Evolutionary conservation across 192 early-diverging fungal genomes (phyloP).

Genomic region (Helicostylum pulchrum): DNA sequence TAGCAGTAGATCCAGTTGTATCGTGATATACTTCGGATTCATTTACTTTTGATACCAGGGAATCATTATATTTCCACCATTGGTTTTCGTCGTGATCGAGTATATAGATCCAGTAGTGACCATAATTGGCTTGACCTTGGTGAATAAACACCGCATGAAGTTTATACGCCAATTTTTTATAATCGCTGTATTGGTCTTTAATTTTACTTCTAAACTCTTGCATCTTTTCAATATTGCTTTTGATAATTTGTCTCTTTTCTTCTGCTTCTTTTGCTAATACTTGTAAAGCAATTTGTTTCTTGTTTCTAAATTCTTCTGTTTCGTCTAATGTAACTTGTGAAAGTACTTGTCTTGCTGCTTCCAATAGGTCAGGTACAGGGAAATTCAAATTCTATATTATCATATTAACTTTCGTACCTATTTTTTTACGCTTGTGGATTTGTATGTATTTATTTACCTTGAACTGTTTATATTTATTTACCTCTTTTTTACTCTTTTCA

Average conservation of each 20-base stretch:
- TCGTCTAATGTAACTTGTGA: not conserved
- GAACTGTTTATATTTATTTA: constrained; percentile 26
- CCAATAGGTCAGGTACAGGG: constrained; percentile 34
- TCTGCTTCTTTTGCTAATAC: constrained; percentile 20
- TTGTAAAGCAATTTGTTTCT: constrained; percentile 4
- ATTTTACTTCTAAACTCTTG: constrained; percentile 27
- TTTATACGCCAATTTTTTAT: constrained; percentile 48
- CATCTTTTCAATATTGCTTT: constrained; percentile 10
- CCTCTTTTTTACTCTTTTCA: constrained; percentile 25
- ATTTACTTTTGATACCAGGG: constrained; percentile 54
- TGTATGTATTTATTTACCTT: constrained; percentile 6
- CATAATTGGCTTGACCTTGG: constrained; percentile 63
- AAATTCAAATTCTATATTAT: constrained; percentile 4
- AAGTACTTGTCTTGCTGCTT: constrained; percentile 27
- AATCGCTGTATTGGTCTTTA: constrained; percentile 33
- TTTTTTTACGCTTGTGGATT: not conserved
- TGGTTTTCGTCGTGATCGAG: constrained; percentile 50
- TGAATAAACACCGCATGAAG: constrained; percentile 81
- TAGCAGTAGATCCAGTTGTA: constrained; percentile 51
- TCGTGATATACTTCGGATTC: constrained; percentile 56
- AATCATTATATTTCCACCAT: constrained; percentile 79
- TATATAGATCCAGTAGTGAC: constrained; percentile 82
- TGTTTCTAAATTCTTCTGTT: not conserved
- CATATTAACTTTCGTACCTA: no score
- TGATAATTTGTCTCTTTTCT: constrained; percentile 1